These are phyloP conservation scores for Trichoderma gamsii DNA, from an alignment of 495 filamentous ascomycete species.

Conservation along the genomic window DNA sequence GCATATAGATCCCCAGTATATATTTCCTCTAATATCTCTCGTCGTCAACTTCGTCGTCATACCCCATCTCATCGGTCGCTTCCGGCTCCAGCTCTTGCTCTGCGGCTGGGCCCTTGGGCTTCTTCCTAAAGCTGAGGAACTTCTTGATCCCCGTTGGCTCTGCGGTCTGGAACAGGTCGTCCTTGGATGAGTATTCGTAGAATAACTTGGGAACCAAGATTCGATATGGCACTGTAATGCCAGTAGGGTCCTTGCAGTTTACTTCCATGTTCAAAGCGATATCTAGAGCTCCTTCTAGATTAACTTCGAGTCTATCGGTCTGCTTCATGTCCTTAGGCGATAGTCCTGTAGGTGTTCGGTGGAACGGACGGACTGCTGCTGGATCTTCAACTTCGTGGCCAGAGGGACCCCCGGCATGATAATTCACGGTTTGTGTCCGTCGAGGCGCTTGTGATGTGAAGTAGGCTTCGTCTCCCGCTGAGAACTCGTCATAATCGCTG, in stretches of 20 bases:
- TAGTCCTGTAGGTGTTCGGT: conserved; percentile 65
- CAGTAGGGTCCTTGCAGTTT: conserved; percentile 72
- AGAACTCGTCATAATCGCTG: conserved; percentile 25
- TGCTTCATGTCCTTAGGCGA: conserved; percentile 51
- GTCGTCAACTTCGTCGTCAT: neutral
- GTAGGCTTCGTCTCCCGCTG: conserved; percentile 38
- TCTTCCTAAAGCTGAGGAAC: conserved; percentile 18
- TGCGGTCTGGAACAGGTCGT: conserved; percentile 13
- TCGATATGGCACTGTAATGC: conserved; percentile 83
- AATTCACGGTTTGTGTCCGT: conserved; percentile 13
- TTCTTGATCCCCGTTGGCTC: conserved; percentile 16
- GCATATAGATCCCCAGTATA: neutral
- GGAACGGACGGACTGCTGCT: conserved; percentile 46
- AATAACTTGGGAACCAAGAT: conserved; percentile 74
- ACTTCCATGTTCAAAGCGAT: conserved; percentile 84
- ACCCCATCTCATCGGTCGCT: conserved; percentile 3
- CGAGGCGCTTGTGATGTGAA: conserved; percentile 34
- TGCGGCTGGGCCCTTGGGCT: neutral
- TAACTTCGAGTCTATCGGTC: conserved; percentile 37
- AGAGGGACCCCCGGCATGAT: conserved; percentile 10
- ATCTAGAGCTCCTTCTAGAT: conserved; percentile 74
- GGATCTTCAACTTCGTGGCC: conserved; percentile 5
- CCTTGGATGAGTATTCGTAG: conserved; percentile 42
- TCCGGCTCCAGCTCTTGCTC: neutral
- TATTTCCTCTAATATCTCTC: neutral